These are phyloP conservation scores for Penicillium sp. DNA, from an alignment of 2,329 filamentous ascomycete species.

Conservation along the genomic window DNA sequence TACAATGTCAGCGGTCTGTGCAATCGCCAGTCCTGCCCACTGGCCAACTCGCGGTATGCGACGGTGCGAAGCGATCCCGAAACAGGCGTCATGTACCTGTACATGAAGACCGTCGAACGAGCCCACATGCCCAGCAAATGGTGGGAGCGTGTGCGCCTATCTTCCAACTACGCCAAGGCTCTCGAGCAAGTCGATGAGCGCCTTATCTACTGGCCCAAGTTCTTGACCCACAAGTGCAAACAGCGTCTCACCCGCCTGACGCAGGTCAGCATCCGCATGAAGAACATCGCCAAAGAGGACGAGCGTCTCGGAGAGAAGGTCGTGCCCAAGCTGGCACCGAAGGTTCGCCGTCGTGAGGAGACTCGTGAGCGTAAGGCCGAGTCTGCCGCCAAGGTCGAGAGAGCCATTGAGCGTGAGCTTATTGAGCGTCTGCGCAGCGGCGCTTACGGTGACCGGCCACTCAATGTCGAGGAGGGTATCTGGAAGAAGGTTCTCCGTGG, in stretches of 20 bases:
- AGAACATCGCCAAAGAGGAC: conserved; percentile 81
- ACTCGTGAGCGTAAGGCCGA: conserved; percentile 74
- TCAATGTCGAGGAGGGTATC: conserved; percentile 91
- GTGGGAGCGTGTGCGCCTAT: conserved; percentile 91
- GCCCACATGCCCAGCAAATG: conserved; percentile 83
- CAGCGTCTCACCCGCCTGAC: conserved; percentile 88
- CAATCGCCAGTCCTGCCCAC: conserved; percentile 82
- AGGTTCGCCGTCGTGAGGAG: conserved; percentile 74
- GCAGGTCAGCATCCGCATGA: conserved; percentile 78
- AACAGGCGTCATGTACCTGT: conserved; percentile 83
- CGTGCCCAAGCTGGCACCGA: conserved; percentile 86
- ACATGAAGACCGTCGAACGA: conserved; percentile 93
- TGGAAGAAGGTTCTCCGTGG: conserved; percentile 97
- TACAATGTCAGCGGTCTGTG: conserved; percentile 83
- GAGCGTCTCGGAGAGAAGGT: conserved; percentile 83
- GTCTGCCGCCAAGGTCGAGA: conserved; percentile 87
- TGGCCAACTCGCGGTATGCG: conserved; percentile 89
- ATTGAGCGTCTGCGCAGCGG: conserved; percentile 87
- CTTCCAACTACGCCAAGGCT: conserved; percentile 85
- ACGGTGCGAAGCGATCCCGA: conserved; percentile 80
- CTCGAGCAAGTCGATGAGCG: conserved; percentile 82
- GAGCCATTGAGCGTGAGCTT: conserved; percentile 91
- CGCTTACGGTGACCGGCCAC: conserved; percentile 87
- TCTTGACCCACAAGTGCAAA: conserved; percentile 91
- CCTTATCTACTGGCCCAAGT: conserved; percentile 92